Percentiles rank a stretch among this genome's conserved stretches.
phyloP scores from a whole-genome alignment of 2,329 filamentous ascomycete species.

The Penicillium griseofulvum region DNA sequence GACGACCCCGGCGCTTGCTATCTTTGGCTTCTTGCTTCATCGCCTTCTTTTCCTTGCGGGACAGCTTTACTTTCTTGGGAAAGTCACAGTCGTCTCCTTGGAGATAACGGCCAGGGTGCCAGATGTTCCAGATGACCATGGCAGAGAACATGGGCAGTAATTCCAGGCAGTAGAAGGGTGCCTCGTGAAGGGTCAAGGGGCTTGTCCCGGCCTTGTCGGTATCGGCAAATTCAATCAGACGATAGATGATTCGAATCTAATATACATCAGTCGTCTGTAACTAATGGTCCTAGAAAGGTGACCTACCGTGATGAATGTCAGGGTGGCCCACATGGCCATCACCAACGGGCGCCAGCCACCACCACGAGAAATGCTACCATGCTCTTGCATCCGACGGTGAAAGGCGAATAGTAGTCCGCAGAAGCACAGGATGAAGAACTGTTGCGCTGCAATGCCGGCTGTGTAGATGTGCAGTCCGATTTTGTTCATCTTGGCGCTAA shows the following conservation, averaged over 20 bases:
- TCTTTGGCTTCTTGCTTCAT: constrained; percentile 4
- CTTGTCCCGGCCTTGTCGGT: constrained; percentile 1
- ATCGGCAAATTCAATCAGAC: constrained; percentile 6
- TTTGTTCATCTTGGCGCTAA: background rate
- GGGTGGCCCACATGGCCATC: constrained; percentile 3
- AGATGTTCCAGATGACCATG: constrained; percentile 7
- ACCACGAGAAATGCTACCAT: background rate
- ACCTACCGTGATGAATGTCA: constrained; percentile 2
- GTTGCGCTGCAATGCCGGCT: constrained; percentile 4
- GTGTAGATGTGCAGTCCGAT: constrained; percentile 5
- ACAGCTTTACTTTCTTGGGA: constrained; percentile 10
- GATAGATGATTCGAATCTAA: constrained; percentile 6
- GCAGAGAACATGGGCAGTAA: constrained; percentile 1
- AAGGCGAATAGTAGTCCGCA: background rate
- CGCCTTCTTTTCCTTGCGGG: constrained; percentile 3
- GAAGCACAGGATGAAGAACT: constrained; percentile 5
- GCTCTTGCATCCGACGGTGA: background rate
- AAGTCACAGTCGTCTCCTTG: constrained; percentile 6
- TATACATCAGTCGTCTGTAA: background rate
- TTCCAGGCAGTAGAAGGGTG: constrained; percentile 7
- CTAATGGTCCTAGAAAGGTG: background rate
- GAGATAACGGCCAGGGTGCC: constrained; percentile 7
- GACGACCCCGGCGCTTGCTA: background rate
- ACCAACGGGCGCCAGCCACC: constrained; percentile 2
- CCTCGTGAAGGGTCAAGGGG: constrained; percentile 1